phyloP scores from a whole-genome alignment of 148 eudicot species.

The Heliosperma pusillum region DNA sequence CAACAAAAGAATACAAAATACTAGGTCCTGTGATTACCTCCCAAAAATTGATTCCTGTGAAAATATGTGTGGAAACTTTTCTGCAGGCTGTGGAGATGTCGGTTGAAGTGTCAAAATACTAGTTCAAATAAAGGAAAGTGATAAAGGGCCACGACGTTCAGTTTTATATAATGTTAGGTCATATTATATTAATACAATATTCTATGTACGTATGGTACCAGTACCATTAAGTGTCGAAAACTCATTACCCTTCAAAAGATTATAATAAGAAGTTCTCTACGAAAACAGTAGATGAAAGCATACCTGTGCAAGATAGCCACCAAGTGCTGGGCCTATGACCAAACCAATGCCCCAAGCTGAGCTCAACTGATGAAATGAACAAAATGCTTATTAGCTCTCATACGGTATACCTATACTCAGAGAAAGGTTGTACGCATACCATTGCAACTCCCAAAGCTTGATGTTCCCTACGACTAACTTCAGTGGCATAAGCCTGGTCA shows the following conservation, averaged over 20 bases:
- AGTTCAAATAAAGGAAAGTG: not conserved
- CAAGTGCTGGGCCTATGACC: conserved; percentile 49
- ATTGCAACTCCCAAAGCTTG: conserved; percentile 61
- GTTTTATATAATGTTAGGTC: too few species aligned
- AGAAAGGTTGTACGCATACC: conserved; percentile 30
- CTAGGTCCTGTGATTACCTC: conserved; percentile 30
- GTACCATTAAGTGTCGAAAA: not conserved
- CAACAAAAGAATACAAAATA: too few species aligned
- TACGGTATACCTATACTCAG: conserved; percentile 1
- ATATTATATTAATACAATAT: too few species aligned
- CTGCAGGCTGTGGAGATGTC: conserved; percentile 47
- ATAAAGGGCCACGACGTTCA: too few species aligned
- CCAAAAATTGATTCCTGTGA: conserved; percentile 50
- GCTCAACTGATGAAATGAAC: conserved; percentile 34
- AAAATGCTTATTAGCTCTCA: not conserved
- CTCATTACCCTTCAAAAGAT: too few species aligned
- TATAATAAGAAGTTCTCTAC: too few species aligned
- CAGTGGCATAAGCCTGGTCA: conserved; percentile 56
- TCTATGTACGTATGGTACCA: too few species aligned
- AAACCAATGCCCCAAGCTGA: conserved; percentile 48
- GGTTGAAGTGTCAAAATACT: not conserved
- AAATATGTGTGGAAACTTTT: conserved; percentile 46
- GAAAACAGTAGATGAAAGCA: conserved; percentile 1
- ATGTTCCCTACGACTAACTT: conserved; percentile 56
- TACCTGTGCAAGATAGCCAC: conserved; percentile 57